Conservation (phyloP, 106 monocot genomes). For the Phalaenopsis equestris region DNA sequence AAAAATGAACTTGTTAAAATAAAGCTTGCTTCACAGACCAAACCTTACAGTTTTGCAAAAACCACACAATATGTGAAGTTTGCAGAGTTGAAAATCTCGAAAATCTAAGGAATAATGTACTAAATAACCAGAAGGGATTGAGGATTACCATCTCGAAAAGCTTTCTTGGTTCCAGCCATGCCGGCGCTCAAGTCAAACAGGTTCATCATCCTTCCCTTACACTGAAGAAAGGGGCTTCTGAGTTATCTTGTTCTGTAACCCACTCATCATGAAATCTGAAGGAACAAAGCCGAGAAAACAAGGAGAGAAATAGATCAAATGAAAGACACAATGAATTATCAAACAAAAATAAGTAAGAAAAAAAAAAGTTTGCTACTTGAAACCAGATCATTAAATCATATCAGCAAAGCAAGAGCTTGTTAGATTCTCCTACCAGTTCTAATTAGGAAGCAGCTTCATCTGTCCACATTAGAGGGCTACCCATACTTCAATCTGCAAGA, state of each 20-base stretch:
- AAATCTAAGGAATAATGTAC: neutral
- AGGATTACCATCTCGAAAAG: slow-evolving; percentile 41
- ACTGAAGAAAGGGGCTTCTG: slow-evolving; percentile 25
- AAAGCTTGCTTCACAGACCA: too few species aligned
- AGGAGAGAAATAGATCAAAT: neutral
- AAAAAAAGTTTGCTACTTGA: neutral
- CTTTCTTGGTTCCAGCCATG: slow-evolving; percentile 35
- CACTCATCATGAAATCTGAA: neutral
- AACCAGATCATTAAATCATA: neutral
- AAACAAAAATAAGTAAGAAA: neutral
- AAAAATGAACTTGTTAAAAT: too few species aligned
- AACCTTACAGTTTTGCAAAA: too few species aligned
- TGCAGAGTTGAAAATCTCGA: neutral
- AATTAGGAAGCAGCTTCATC: neutral
- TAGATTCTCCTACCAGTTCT: neutral
- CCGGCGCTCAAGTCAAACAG: slow-evolving; percentile 44
- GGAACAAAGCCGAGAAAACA: neutral
- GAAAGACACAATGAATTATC: neutral
- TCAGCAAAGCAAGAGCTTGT: neutral
- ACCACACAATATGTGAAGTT: neutral
- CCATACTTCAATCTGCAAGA: neutral
- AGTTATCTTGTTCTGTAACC: slow-evolving; percentile 19
- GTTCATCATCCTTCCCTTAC: slow-evolving; percentile 63
- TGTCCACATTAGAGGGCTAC: neutral
- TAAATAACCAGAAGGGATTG: neutral